phyloP scores from a whole-genome alignment of 345 rosid species.

The Salix dunnii region DNA sequence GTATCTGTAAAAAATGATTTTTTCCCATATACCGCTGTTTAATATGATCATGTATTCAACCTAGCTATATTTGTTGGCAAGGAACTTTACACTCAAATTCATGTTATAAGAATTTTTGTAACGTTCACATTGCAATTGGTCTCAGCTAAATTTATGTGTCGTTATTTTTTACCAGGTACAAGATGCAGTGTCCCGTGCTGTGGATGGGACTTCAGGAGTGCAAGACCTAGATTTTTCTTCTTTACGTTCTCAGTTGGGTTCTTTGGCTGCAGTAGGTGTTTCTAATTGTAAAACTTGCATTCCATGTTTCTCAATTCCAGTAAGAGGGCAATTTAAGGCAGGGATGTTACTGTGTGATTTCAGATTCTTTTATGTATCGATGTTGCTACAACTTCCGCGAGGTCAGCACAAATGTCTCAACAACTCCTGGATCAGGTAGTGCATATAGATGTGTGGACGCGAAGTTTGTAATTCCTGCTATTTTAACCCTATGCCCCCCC shows the following conservation, averaged over 20 bases:
- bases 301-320: background rate
- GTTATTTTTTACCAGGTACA: slow-evolving; percentile 50
- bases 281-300: slow-evolving; percentile 15
- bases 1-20: background rate
- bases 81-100: background rate
- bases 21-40: background rate
- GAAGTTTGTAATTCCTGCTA: slow-evolving; percentile 12
- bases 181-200: slow-evolving; percentile 78
- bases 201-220: slow-evolving; percentile 62
- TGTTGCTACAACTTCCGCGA: slow-evolving; percentile 89
- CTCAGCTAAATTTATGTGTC: background rate
- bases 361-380: slow-evolving; percentile 91
- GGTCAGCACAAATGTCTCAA: slow-evolving; percentile 61
- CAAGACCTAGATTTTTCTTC: slow-evolving; percentile 75
- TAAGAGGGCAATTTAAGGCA: slow-evolving; percentile 14
- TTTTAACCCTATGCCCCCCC: background rate
- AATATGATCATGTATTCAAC: background rate
- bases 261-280: slow-evolving; percentile 79
- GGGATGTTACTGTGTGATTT: slow-evolving; percentile 32
- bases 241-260: slow-evolving; percentile 70
- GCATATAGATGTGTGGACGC: slow-evolving; percentile 9
- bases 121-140: background rate
- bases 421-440: slow-evolving; percentile 86
- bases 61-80: background rate
- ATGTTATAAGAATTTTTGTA: background rate